Conservation (phyloP, 495 filamentous ascomycete species). For the Xylaria intraflava region DNA sequence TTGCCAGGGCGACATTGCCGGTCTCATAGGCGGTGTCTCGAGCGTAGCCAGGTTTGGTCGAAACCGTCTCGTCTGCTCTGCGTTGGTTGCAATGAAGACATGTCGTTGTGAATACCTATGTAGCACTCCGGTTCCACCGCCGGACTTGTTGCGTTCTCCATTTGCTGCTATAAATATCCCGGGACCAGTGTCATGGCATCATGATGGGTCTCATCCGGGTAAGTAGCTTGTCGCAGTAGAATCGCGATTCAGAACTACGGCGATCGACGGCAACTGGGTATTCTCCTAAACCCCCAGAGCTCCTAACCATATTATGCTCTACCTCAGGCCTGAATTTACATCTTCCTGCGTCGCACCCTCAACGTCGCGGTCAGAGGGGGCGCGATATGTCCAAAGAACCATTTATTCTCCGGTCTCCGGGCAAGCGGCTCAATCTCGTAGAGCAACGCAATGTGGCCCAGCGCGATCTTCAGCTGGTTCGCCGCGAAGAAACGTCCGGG, state of each 20-base stretch:
- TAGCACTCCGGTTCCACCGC: neutral
- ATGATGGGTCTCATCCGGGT: neutral
- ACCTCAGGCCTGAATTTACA: neutral
- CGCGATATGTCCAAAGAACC: conserved; percentile 25
- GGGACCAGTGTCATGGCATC: conserved; percentile 20
- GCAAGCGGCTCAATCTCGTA: conserved; percentile 35
- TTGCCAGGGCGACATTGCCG: conserved; percentile 40
- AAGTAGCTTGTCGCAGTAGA: neutral
- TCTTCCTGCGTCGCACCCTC: conserved; percentile 21
- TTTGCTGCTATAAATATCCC: conserved; percentile 35
- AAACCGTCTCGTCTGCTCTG: conserved; percentile 45
- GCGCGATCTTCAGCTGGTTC: conserved; percentile 36
- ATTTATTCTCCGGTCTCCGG: conserved; percentile 23
- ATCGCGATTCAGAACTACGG: neutral
- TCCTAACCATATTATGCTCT: neutral
- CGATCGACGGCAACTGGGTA: no score
- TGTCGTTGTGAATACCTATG: no score
- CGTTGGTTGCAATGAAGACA: conserved; percentile 36
- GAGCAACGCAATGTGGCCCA: conserved; percentile 33
- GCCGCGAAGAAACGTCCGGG: conserved; percentile 38
- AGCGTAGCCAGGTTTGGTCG: conserved; percentile 37
- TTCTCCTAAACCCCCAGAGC: neutral
- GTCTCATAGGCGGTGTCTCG: conserved; percentile 47
- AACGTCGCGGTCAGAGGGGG: conserved; percentile 29
- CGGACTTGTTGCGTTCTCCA: conserved; percentile 28